Percentiles rank a stretch among this genome's conserved stretches.
Conservation (phyloP, 2,329 filamentous ascomycete genomes). For the Calonectria multiphialidica region DNA sequence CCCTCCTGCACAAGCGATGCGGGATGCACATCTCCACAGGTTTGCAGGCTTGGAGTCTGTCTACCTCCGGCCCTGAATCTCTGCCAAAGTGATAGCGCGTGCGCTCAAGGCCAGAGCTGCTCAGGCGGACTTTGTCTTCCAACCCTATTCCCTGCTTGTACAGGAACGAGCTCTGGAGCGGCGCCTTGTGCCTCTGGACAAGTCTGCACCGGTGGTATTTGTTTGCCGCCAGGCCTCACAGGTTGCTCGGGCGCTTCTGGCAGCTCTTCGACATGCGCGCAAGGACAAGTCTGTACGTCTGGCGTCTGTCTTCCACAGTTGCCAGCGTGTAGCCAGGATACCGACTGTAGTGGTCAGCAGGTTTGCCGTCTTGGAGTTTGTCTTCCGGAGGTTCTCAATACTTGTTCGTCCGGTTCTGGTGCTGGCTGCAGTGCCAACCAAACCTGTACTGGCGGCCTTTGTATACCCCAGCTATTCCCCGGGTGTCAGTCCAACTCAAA, state of each 20-base stretch:
- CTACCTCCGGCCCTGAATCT: neutral
- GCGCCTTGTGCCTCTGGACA: neutral
- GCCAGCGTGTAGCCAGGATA: neutral
- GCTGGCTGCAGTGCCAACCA: conserved; percentile 4
- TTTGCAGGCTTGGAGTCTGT: conserved; percentile 15
- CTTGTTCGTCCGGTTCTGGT: neutral
- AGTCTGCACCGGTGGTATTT: neutral
- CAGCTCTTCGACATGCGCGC: neutral
- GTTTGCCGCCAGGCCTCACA: neutral
- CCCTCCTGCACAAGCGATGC: conserved; percentile 1
- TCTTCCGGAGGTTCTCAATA: conserved; percentile 1
- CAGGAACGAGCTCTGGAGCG: neutral
- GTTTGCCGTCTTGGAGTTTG: conserved; percentile 23
- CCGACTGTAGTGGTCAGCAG: neutral
- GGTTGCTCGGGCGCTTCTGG: neutral
- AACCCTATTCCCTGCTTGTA: conserved; percentile 7
- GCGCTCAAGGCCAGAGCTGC: conserved; percentile 5
- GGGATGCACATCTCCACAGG: neutral
- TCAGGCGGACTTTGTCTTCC: conserved; percentile 12
- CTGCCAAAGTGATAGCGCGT: neutral
- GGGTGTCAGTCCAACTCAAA: conserved; percentile 8
- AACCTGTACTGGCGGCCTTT: conserved; percentile 14
- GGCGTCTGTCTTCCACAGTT: conserved; percentile 20
- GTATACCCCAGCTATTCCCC: conserved; percentile 6
- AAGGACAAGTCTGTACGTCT: neutral